These are phyloP conservation scores for Wickerhamiella kurtzmanii DNA, from an alignment of 805 yeast species.

Conservation along the genomic window DNA sequence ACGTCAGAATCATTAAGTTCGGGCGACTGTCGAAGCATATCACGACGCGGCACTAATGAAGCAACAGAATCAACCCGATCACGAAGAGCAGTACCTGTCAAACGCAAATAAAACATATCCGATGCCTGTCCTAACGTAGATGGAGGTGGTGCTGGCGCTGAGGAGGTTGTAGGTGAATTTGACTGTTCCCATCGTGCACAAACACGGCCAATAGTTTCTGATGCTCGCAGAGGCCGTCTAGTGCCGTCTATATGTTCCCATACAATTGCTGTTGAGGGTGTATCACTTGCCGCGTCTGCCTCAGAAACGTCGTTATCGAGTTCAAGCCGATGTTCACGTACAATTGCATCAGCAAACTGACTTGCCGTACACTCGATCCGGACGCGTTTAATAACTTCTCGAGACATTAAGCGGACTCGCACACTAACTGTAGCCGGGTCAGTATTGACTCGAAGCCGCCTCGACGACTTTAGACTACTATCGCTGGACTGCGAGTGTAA, in stretches of 20 bases:
- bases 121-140: no score
- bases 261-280: no score
- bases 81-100: slow-evolving; percentile 16
- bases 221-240: slow-evolving; percentile 21
- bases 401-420: slow-evolving; percentile 19
- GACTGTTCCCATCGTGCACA: slow-evolving; percentile 17
- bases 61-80: slow-evolving; percentile 22
- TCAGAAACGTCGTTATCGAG: slow-evolving; percentile 13
- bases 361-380: slow-evolving; percentile 7
- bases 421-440: not conserved
- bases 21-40: slow-evolving; percentile 19
- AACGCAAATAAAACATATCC: slow-evolving; percentile 10
- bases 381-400: slow-evolving; percentile 15
- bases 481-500: not conserved
- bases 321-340: slow-evolving; percentile 23
- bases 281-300: slow-evolving; percentile 17
- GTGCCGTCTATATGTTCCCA: slow-evolving; percentile 22
- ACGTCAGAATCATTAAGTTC: slow-evolving; percentile 13
- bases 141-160: no score
- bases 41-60: slow-evolving; percentile 24
- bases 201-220: slow-evolving; percentile 17
- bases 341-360: slow-evolving; percentile 14
- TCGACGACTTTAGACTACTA: no score
- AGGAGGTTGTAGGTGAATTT: no score
- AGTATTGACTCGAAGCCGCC: no score